Percentiles rank a stretch among this genome's conserved stretches.
Evolutionary conservation across 2,329 filamentous ascomycete genomes (phyloP).

Genomic region (Neofusicoccum ribis): DNA sequence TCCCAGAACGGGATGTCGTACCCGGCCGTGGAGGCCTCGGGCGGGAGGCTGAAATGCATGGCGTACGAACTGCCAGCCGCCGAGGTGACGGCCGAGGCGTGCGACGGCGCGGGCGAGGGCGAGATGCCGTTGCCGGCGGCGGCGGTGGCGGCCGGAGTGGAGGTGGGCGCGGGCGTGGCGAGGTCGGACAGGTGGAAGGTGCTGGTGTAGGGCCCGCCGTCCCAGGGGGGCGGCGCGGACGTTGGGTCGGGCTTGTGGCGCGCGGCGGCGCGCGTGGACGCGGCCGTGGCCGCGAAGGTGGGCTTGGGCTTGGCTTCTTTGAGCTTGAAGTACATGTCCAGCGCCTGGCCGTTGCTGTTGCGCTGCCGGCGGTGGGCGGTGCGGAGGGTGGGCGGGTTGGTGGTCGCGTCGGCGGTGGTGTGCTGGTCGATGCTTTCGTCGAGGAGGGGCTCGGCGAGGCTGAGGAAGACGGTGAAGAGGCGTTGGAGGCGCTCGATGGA

Average conservation of each 20-base stretch:
- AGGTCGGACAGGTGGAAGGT: constrained; percentile 9
- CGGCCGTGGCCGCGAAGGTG: not conserved
- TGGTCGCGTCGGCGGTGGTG: not conserved
- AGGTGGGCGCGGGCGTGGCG: not conserved
- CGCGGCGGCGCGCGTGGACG: not conserved
- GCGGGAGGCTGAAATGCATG: not conserved
- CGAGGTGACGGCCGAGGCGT: not conserved
- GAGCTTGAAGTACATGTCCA: constrained; percentile 4
- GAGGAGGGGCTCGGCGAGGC: constrained; percentile 33
- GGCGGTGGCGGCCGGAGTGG: not conserved
- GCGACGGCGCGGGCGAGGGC: not conserved
- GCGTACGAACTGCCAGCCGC: not conserved
- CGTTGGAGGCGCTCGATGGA: constrained; percentile 32
- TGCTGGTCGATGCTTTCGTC: not conserved
- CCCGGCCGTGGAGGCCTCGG: not conserved
- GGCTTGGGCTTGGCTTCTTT: not conserved
- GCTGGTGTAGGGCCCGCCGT: not conserved
- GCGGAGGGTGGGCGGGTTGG: not conserved
- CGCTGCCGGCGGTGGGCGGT: not conserved
- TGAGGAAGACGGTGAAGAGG: constrained; percentile 31
- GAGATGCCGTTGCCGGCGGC: not conserved
- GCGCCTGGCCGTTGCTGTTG: not conserved
- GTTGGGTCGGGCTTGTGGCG: not conserved
- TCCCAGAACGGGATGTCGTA: constrained; percentile 29
- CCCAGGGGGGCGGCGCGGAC: not conserved